Conservation (phyloP, 176 grass and related monocot genomes). For the Musa schizocarpa region DNA sequence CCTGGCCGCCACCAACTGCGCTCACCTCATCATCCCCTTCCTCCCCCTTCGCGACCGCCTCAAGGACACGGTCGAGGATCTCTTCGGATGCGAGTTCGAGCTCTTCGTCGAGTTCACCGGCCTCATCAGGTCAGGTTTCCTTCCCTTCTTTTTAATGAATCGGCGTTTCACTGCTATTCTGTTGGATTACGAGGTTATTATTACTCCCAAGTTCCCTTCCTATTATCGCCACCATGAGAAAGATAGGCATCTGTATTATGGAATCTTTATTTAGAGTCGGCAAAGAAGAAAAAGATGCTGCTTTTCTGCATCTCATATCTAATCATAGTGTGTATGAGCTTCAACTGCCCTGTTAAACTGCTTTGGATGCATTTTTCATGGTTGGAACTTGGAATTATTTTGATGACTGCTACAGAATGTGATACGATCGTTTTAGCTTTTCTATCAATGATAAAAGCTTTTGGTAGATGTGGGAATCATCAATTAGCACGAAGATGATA, state of each 20-base stretch:
- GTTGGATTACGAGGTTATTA: not conserved
- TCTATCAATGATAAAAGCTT: not conserved
- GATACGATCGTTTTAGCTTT: not conserved
- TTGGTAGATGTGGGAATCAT: not conserved
- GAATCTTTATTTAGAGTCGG: not conserved
- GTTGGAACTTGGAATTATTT: not conserved
- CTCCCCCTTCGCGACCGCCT: slow-evolving; percentile 57
- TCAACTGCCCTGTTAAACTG: not conserved
- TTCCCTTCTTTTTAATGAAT: not conserved
- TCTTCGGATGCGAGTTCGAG: slow-evolving; percentile 70
- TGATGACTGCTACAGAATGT: not conserved
- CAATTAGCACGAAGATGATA: not conserved
- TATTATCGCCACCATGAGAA: not conserved
- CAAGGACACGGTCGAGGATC: slow-evolving; percentile 60
- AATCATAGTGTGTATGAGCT: not conserved
- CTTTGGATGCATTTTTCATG: not conserved
- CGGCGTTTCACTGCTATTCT: not conserved
- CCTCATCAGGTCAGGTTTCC: slow-evolving; percentile 49
- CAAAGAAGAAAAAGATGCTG: not conserved
- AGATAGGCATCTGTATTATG: not conserved
- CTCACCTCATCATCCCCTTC: slow-evolving; percentile 73
- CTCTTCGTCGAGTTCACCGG: slow-evolving; percentile 91
- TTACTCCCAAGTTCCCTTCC: no score
- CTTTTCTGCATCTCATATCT: not conserved
- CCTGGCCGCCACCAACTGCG: slow-evolving; percentile 58